Evolutionary conservation across 441 rosid genomes (phyloP).

Genomic region (Arabidopsis hybrid): DNA sequence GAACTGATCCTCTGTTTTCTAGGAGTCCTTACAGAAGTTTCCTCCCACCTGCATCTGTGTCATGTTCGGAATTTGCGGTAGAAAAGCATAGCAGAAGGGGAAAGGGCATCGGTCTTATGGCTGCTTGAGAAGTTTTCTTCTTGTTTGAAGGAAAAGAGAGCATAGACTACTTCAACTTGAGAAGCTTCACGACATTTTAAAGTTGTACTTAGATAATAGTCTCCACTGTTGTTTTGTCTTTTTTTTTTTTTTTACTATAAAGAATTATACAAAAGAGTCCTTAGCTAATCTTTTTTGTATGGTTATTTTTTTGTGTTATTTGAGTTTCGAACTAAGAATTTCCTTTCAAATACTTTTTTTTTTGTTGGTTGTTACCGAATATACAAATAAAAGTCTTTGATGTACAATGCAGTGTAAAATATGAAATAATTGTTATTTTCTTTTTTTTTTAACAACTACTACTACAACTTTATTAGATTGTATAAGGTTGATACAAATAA

Average conservation of each 20-base stretch:
- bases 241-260: no score
- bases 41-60: not conserved
- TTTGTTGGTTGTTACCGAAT: conserved; percentile 12
- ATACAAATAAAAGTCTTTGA: not conserved
- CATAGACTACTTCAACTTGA: conserved; percentile 25
- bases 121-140: conserved; percentile 8
- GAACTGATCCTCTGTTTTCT: conserved; percentile 45
- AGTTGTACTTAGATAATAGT: conserved; percentile 10
- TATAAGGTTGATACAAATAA: no score
- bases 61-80: conserved; percentile 19
- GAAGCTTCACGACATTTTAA: conserved; percentile 29
- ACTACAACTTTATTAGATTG: no score
- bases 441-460: no score
- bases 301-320: conserved; percentile 16
- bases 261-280: conserved; percentile 22
- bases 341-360: conserved; percentile 8
- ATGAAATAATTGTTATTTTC: not conserved
- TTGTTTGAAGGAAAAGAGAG: not conserved
- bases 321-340: conserved; percentile 12
- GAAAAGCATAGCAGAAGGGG: conserved; percentile 8
- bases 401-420: conserved; percentile 8
- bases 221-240: no score
- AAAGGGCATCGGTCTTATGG: conserved; percentile 14
- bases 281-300: conserved; percentile 11
- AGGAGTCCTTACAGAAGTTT: conserved; percentile 25